Percentiles rank a stretch among this genome's conserved stretches.
Conservation (phyloP, 306 rosid genomes). For the Ceratonia siliqua region DNA sequence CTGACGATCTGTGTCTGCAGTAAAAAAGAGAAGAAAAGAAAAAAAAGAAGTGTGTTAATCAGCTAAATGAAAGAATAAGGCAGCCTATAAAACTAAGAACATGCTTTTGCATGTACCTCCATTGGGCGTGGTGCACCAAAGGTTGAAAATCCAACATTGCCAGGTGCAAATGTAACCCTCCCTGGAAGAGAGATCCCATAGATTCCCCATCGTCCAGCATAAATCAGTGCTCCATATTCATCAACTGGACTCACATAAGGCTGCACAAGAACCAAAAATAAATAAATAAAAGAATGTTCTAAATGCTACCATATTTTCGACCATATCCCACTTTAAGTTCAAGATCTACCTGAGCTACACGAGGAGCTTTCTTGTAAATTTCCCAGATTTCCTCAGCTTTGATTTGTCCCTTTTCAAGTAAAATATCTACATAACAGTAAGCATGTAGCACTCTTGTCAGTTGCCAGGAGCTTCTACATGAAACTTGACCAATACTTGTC, state of each 20-base stretch:
- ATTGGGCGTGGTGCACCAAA: constrained; percentile 92
- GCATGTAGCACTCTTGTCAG: constrained; percentile 18
- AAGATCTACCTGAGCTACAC: constrained; percentile 68
- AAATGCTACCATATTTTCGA: constrained; percentile 29
- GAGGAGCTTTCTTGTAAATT: constrained; percentile 67
- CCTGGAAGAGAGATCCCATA: constrained; percentile 91
- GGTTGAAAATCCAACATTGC: constrained; percentile 81
- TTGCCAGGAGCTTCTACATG: constrained; percentile 9
- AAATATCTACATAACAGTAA: constrained; percentile 67
- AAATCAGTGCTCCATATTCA: constrained; percentile 88
- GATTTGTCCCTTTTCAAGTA: constrained; percentile 82
- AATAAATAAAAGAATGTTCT: background rate
- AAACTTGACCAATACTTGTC: constrained; percentile 7
- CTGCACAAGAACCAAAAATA: constrained; percentile 46
- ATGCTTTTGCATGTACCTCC: constrained; percentile 60
- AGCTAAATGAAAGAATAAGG: constrained; percentile 27
- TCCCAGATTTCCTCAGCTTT: constrained; percentile 84
- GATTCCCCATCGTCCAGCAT: constrained; percentile 95
- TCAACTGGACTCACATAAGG: constrained; percentile 77
- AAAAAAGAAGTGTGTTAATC: constrained; percentile 7
- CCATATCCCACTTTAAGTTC: constrained; percentile 24
- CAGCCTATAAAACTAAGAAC: constrained; percentile 16
- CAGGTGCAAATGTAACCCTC: constrained; percentile 94
- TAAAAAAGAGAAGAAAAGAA: constrained; percentile 2
- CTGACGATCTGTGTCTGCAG: constrained; percentile 78